phyloP scores from a whole-genome alignment of 306 rosid species.

The Mimosa bimucronata region DNA sequence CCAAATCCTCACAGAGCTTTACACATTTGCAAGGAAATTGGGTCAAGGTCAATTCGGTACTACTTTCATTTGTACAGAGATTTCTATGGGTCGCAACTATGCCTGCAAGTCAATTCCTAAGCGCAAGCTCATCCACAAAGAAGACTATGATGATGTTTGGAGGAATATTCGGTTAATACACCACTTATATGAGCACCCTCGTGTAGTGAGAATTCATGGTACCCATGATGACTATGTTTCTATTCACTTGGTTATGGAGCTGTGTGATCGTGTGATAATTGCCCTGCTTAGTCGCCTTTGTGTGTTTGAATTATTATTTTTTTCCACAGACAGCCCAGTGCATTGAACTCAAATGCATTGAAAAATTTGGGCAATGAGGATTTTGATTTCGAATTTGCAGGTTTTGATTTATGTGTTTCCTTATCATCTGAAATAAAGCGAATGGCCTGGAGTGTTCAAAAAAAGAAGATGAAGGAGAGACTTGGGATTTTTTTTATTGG shows the following conservation, averaged over 20 bases:
- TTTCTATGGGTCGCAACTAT: conserved; percentile 40
- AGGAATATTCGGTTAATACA: conserved; percentile 71
- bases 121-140: conserved; percentile 48
- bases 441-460: too few species aligned
- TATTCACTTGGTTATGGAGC: conserved; percentile 64
- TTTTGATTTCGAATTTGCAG: too few species aligned
- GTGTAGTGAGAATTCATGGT: conserved; percentile 56
- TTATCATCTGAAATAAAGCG: too few species aligned
- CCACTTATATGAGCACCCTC: conserved; percentile 51
- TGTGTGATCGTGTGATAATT: too few species aligned
- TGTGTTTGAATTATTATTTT: too few species aligned
- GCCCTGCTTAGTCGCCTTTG: too few species aligned
- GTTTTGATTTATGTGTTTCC: too few species aligned
- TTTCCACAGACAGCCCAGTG: too few species aligned
- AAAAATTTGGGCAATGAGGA: too few species aligned
- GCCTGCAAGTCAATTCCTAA: conserved; percentile 68
- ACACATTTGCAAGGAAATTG: conserved; percentile 48
- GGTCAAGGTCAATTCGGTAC: conserved; percentile 67
- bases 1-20: conserved; percentile 43
- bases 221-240: conserved; percentile 49
- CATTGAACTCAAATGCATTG: too few species aligned
- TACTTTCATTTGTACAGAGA: conserved; percentile 54
- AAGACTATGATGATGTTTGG: conserved; percentile 61
- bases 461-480: too few species aligned
- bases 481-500: too few species aligned